Evolutionary conservation across 306 rosid species (phyloP), one percentile per base, ranked within the genome.

Genomic region (Gillenia trifoliata): DNA sequence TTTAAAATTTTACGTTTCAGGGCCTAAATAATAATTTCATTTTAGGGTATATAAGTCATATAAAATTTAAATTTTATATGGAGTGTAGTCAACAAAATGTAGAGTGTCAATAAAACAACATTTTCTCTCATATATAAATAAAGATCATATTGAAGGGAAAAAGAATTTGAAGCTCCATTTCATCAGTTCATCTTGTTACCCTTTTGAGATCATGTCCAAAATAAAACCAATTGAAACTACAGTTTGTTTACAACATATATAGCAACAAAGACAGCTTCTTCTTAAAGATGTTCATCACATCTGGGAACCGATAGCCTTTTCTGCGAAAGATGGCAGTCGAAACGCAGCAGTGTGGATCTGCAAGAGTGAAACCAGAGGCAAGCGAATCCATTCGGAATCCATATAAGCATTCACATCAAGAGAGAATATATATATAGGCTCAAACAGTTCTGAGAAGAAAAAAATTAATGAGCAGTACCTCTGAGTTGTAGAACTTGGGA

Each of bases 271-370:
- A 36, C 7, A n/a, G n/a, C n/a, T n/a, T n/a, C 41, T 8, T 38
- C 11, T 8, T 38, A 38, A 38, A 38, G 11, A 38, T 38, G 56
- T 6, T 50, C 56, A 19, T 50, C 10, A n/a, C 56, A 50, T 50
- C n/a, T 50, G 20, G 56, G 7, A 50, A 50, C 73, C 26, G 4
- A 68, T 68, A 47, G 41, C 26, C 41, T 49, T 65, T 15, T 68
- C 64, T 0, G 41, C 79, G 1, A 82, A 77, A 3, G 76, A 1
- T 0, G 82, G 79, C 40, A 73, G 36, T 11, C 78, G 72, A 36
- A 84, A 84, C 5, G 86, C 86, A 71, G 86, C 86, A 13, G 78
- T 73, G 59, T 79, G 90, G 25, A 75, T 84, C 88, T 79, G 73
- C 66, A 31, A 61, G 50, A 72, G 41, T 13, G 38, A 25, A 41